Conservation (phyloP, 352 stramenopile species). For the Blastocystis sp. region DNA sequence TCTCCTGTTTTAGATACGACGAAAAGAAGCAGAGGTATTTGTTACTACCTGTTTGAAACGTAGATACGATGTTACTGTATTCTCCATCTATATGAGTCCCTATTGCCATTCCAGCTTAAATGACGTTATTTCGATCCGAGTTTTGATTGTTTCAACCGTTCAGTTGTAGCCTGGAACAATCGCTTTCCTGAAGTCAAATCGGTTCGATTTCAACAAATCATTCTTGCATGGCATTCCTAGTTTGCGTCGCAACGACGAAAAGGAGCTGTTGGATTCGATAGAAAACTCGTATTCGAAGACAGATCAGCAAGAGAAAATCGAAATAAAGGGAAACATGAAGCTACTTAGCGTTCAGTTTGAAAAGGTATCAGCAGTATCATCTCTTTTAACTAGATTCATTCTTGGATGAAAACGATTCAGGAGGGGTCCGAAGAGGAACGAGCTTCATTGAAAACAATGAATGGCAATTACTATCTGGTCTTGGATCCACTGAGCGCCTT, state of each 20-base stretch:
- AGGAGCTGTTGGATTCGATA: neutral
- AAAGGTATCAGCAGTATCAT: neutral
- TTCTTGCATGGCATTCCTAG: conserved; percentile 17
- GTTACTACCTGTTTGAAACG: neutral
- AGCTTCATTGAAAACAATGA: neutral
- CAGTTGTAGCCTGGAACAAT: conserved; percentile 2
- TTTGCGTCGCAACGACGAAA: conserved; percentile 21
- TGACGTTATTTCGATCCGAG: neutral
- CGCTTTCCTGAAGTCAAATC: conserved; percentile 23
- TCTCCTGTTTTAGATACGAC: conserved; percentile 36
- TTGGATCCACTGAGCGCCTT: conserved; percentile 14
- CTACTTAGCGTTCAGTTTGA: neutral
- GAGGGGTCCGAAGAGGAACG: conserved; percentile 11
- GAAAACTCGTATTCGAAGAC: neutral
- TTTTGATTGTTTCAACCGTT: neutral
- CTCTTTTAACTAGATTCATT: neutral
- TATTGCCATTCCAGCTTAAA: conserved; percentile 23
- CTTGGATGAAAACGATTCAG: conserved; percentile 11
- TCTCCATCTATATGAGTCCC: conserved; percentile 33
- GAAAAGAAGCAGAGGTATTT: neutral
- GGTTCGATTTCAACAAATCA: conserved; percentile 50
- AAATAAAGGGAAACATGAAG: conserved; percentile 16
- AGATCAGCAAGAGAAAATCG: neutral
- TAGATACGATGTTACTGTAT: conserved; percentile 44
- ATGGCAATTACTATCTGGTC: conserved; percentile 54